A percentile compares a stretch with the other conserved stretches of the same genome.
These are phyloP conservation scores for Colletotrichum plurivorum DNA, from an alignment of 2,329 filamentous ascomycete genomes.

Conservation along the genomic window DNA sequence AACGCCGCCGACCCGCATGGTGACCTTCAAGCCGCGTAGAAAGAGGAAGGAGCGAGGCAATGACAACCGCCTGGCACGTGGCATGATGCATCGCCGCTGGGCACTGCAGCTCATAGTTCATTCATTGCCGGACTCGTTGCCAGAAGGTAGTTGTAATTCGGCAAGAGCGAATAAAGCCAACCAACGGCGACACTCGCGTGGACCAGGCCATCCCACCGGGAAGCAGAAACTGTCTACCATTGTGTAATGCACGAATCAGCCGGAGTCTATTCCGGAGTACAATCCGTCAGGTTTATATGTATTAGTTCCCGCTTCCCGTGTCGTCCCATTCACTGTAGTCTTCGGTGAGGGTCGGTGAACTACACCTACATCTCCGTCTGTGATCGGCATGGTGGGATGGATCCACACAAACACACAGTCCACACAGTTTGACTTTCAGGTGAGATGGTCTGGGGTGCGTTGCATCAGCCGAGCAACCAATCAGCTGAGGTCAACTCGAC, in stretches of 20 bases:
- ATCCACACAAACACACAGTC: not conserved
- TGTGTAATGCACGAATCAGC: too few relatives aligned
- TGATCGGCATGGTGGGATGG: conserved; percentile 12
- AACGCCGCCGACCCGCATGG: not conserved
- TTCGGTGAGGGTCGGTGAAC: conserved; percentile 1
- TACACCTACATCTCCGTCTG: not conserved
- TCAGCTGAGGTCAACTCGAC: conserved; percentile 25
- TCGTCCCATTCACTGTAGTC: too few relatives aligned
- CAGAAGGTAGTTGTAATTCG: not conserved
- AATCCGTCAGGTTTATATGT: too few relatives aligned
- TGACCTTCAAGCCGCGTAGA: not conserved
- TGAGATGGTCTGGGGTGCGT: conserved; percentile 23
- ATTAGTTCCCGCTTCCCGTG: too few relatives aligned
- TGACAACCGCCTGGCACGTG: not conserved
- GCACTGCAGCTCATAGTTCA: not conserved
- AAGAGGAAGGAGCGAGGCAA: not conserved
- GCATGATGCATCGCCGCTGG: not conserved
- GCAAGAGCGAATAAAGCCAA: too few relatives aligned
- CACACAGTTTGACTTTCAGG: not conserved
- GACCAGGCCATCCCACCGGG: too few relatives aligned
- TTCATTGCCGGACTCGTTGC: not conserved
- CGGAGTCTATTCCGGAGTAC: too few relatives aligned
- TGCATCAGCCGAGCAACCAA: conserved; percentile 18
- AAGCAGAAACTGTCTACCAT: too few relatives aligned
- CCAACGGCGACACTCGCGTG: too few relatives aligned